Evolutionary conservation across 176 grass and related monocot species (phyloP).

Genomic region (Guadua angustifolia): DNA sequence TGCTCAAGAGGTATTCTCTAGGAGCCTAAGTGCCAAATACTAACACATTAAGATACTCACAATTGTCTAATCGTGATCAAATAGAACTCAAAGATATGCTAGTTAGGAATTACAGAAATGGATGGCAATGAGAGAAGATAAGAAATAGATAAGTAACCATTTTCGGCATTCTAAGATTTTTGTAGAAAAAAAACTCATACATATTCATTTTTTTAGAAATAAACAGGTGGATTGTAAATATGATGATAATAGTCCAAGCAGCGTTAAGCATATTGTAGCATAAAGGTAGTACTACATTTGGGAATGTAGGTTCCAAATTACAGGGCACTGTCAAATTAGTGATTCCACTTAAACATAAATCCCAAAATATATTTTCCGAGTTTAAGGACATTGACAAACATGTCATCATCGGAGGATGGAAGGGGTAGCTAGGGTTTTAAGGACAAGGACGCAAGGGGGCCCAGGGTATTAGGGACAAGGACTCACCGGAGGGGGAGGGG

Average conservation of each 20-base stretch:
- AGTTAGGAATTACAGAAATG: not conserved
- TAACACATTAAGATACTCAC: not conserved
- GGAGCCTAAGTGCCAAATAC: not conserved
- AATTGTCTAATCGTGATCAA: not conserved
- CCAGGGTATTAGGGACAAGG: no score
- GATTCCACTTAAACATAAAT: not conserved
- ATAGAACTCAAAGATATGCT: not conserved
- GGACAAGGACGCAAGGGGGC: no score
- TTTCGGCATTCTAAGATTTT: not conserved
- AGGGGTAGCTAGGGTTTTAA: no score
- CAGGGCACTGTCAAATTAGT: not conserved
- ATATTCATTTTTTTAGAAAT: not conserved
- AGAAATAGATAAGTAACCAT: not conserved
- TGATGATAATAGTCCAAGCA: not conserved
- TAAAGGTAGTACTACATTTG: not conserved
- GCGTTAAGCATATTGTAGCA: not conserved
- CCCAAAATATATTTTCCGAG: not conserved
- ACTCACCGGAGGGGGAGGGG: no score
- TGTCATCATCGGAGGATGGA: no score
- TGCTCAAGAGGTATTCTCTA: not conserved
- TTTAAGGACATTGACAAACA: not conserved
- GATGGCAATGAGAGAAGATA: not conserved
- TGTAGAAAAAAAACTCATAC: not conserved
- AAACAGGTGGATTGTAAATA: not conserved
- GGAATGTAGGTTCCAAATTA: not conserved